A percentile compares a stretch with the other conserved stretches of the same genome.
Conservation (phyloP, 1,284 basidiomycete genomes). For the Xerocomus nothofagi region DNA sequence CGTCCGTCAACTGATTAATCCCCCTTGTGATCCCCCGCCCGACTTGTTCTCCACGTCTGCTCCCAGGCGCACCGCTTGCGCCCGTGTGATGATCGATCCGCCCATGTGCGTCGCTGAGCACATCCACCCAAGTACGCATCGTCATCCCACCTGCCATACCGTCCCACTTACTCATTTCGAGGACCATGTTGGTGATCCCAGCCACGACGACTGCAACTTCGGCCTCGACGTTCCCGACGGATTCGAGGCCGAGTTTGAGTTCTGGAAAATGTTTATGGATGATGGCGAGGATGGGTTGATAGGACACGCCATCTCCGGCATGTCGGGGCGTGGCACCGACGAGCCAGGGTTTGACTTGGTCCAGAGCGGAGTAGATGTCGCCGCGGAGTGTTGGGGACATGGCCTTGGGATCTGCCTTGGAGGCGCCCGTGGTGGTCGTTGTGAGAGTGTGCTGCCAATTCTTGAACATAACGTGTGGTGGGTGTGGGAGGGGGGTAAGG, state of each 20-base stretch:
- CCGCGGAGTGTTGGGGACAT: constrained; percentile 47
- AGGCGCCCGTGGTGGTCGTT: constrained; percentile 26
- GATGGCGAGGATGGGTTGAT: constrained; percentile 39
- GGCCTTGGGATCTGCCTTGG: constrained; percentile 37
- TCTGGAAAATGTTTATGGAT: constrained; percentile 51
- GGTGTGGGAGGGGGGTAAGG: not conserved
- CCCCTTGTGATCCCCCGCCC: constrained; percentile 48
- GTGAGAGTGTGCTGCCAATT: constrained; percentile 42
- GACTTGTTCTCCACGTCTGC: constrained; percentile 38
- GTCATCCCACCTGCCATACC: constrained; percentile 52
- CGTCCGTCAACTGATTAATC: constrained; percentile 47
- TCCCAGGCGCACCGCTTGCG: not conserved
- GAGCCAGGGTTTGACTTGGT: constrained; percentile 46
- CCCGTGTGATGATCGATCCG: constrained; percentile 26
- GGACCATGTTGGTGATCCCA: constrained; percentile 51
- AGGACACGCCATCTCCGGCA: constrained; percentile 51
- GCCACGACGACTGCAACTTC: constrained; percentile 48
- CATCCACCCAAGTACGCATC: constrained; percentile 53
- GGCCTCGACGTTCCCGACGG: constrained; percentile 41
- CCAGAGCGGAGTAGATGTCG: constrained; percentile 48
- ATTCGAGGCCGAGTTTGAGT: constrained; percentile 43
- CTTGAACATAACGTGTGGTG: constrained; percentile 44
- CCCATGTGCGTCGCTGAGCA: constrained; percentile 40
- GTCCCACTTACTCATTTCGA: constrained; percentile 54
- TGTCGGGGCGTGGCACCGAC: constrained; percentile 38